Percentiles rank a stretch among this genome's conserved stretches.
Conservation (phyloP, 164 flowering plant genomes). For the Stephania cephalantha region DNA sequence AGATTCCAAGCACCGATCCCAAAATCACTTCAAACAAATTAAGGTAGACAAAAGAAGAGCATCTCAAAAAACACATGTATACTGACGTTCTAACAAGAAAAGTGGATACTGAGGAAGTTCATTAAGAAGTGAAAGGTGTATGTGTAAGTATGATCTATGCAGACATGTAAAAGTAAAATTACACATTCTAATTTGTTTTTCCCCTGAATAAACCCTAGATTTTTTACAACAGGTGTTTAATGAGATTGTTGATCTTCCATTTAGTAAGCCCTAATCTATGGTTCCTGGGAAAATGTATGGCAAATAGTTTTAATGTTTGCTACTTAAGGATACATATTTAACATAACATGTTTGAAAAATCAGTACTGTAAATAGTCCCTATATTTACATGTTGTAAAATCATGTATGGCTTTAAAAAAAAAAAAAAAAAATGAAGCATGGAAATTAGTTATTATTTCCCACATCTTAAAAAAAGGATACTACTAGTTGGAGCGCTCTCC, state of each 20-base stretch:
- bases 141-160: no score
- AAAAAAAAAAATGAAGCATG: neutral
- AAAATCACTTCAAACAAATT: conserved; percentile 49
- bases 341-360: neutral
- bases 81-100: no score
- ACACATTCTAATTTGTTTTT: no score
- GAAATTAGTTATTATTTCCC: neutral
- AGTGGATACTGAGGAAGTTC: no score
- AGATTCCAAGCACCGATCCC: conserved; percentile 69
- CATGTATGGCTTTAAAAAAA: neutral
- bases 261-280: neutral
- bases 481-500: conserved; percentile 85
- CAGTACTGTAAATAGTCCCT: neutral
- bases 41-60: conserved; percentile 28
- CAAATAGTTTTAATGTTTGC: neutral
- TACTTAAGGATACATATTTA: neutral
- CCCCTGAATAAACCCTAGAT: neutral
- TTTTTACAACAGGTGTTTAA: neutral
- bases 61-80: no score
- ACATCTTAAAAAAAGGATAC: conserved; percentile 50
- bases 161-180: no score
- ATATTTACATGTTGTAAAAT: neutral
- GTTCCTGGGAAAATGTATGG: neutral
- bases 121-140: no score
- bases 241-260: neutral